Evolutionary conservation across 192 early-diverging fungal genomes (phyloP).

Genomic region (Coemansia sp.): DNA sequence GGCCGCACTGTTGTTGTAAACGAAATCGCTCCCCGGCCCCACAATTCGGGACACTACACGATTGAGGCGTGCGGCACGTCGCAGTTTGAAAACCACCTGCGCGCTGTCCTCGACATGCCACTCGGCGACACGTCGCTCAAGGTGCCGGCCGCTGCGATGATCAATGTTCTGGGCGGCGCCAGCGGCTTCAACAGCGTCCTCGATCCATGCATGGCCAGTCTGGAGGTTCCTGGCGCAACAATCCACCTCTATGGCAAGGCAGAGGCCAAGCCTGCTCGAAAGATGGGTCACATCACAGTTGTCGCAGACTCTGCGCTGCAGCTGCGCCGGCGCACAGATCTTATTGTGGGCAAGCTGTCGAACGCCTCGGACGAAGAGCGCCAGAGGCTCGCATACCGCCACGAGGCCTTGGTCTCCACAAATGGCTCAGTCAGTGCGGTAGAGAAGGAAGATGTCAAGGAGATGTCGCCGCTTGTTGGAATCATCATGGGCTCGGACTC

Average conservation of each 20-base stretch:
- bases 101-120: conserved; percentile 87
- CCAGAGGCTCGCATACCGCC: conserved; percentile 23
- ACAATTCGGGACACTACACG: conserved; percentile 99
- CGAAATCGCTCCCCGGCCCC: conserved; percentile 98
- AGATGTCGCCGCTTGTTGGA: conserved; percentile 75
- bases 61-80: conserved; percentile 97
- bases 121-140: conserved; percentile 84
- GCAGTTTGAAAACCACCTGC: conserved; percentile 94
- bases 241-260: conserved; percentile 95
- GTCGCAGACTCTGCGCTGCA: conserved; percentile 83
- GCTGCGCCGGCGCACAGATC: conserved; percentile 65
- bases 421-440: conserved; percentile 23
- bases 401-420: conserved; percentile 1
- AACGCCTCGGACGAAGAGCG: conserved; percentile 47
- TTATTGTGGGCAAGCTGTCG: conserved; percentile 52
- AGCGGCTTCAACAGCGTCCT: conserved; percentile 58
- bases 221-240: conserved; percentile 78
- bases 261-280: conserved; percentile 81
- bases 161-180: conserved; percentile 87
- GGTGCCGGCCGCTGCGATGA: conserved; percentile 88
- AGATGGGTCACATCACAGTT: conserved; percentile 98
- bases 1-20: conserved; percentile 82
- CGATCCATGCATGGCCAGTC: conserved; percentile 52
- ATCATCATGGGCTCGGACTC: conserved; percentile 99
- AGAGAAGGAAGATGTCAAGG: conserved; percentile 29